These are phyloP conservation scores for Xylaria palmicola DNA, from an alignment of 495 filamentous ascomycete genomes.

Conservation along the genomic window DNA sequence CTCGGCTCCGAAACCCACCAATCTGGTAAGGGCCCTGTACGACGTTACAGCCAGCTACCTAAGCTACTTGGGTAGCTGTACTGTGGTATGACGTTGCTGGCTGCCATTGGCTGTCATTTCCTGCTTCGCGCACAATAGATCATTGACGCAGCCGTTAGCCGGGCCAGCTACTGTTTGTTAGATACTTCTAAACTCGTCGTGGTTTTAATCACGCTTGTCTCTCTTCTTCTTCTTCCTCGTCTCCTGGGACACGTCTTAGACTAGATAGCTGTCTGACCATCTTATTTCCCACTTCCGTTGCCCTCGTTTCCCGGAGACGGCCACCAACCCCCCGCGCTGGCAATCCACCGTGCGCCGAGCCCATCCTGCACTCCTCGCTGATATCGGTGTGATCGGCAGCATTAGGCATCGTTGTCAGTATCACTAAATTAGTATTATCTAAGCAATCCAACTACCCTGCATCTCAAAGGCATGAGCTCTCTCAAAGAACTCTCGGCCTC, in stretches of 20 bases:
- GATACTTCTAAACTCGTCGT: background rate
- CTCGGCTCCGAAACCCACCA: background rate
- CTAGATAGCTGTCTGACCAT: too few relatives aligned
- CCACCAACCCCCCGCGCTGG: too few relatives aligned
- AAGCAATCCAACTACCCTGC: background rate
- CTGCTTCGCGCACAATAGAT: background rate
- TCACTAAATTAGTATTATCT: background rate
- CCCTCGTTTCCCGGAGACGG: too few relatives aligned
- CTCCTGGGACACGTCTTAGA: too few relatives aligned
- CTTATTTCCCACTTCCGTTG: too few relatives aligned
- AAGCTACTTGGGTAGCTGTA: background rate
- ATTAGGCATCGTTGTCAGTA: background rate
- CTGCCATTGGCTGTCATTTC: background rate
- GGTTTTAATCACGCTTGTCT: too few relatives aligned
- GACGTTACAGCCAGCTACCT: too few relatives aligned
- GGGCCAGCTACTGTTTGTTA: background rate
- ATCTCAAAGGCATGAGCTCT: slow-evolving; percentile 33
- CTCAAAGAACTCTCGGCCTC: slow-evolving; percentile 31
- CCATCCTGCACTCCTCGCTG: background rate
- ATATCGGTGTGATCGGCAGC: background rate
- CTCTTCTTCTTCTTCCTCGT: too few relatives aligned
- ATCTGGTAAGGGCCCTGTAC: background rate
- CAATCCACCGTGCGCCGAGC: too few relatives aligned
- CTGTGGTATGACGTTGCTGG: slow-evolving; percentile 2
- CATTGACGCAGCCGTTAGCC: background rate